Base-by-base conservation (phyloP, 2,329 filamentous ascomycete species). In the Aspergillus sp. region DNA sequence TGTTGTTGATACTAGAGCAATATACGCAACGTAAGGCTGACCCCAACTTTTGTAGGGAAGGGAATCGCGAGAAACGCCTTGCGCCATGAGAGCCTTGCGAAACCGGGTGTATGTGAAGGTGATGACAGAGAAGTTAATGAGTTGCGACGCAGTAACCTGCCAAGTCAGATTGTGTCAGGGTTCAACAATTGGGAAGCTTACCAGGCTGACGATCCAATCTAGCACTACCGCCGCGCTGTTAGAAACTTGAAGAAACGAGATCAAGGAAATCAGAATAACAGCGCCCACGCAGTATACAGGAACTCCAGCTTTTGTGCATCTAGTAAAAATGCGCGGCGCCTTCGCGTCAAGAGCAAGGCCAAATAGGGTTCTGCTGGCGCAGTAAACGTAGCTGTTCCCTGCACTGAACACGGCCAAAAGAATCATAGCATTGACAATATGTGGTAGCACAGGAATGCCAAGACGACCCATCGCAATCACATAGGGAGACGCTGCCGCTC, bases 241-340 rank as follows among this genome's bases (percentile, higher is more conserved):
- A 7, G 84, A 88, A 17, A 93, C 81, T 71, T 92, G 87, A 48
- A 93, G 76, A 73, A 92, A 95, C 3, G 87, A 84, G 11, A 96
- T 77, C 6, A 91, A 78, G 1, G 88, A 83, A 65, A 95, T 86
- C 3, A 83, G 70, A 47, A 91, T 80, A 0, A 89, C 88, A 27
- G 87, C 72, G 1, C 73, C 62, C 40, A 93, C 89, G 68, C 87
- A 90, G 73, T 89, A 91, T 61, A 91, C 82, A 0, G 91, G 91
- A 0, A 95, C 87, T 47, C 89, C 89, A 11, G 76, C 77, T 51
- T 76, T 81, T 1, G 83, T 89, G 70, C 86, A 89, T 30, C 74
- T 82, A 1, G 80, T 82, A 41, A 91, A 75, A 54, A 89, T 85
- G 86, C 11, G 87, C 81, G 82, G 88, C 0, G 87, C 88, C 67